Evolutionary conservation across 495 filamentous ascomycete species (phyloP), one percentile per base, ranked within the genome.

Genomic region (Podospora tetraspora): DNA sequence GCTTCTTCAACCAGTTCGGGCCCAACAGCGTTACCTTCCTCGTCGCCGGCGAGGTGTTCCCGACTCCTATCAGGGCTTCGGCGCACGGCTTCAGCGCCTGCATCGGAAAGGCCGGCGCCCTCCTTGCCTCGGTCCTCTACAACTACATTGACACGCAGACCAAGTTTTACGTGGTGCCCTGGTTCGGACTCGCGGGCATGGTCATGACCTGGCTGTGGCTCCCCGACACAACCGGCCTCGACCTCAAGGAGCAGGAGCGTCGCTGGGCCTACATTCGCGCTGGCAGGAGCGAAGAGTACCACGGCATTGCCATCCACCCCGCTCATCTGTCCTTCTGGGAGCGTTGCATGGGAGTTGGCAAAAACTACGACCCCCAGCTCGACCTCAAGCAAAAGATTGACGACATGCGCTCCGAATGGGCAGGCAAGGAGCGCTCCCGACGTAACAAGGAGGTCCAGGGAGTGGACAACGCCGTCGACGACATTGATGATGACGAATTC

Each of bases 1-100:
- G 90, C 56, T 96, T 97, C 84, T 97, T 97, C 88, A 96, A 95
- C 84, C 93, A 97, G 78, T 96, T 97, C 73, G 92, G 93, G 9
- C 92, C 93, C 78, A 97, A 96, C 84, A 87, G 86, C 64, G 91
- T 96, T 66, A 94, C 92, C 62, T 97, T 97, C 89, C 83, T 96
- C 67, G 91, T 94, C 23, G 93, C 93, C 29, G 93, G 92, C 29
- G 93, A 97, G 76, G 91, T 94, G 12, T 97, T 88, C 83, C 93
- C 93, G 2, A 96, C 93, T 0, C 90, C 92, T 5, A 89, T 97
- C 68, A 91, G 93, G 72, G 93, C 93, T 63, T 92, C 92, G 43
- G 93, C 93, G 59, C 93, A 97, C 82, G 93, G 93, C 70, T 87
- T 97, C 75, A 91, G 90, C 29, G 93, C 93, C 64, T 92, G 92